Conservation (phyloP, 345 rosid genomes). For the Salix viminalis region DNA sequence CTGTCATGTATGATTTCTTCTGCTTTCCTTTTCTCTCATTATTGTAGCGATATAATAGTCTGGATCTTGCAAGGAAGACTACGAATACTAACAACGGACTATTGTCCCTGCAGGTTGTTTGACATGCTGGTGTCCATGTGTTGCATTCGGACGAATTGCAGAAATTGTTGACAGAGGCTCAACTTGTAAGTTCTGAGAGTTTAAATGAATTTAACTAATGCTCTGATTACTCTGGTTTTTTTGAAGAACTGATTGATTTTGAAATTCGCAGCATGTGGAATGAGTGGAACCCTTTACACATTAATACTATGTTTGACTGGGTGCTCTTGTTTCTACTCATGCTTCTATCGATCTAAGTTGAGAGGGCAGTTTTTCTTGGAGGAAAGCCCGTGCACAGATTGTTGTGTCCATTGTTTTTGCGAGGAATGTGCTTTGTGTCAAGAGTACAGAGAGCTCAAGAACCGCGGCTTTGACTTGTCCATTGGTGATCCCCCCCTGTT, state of each 20-base stretch:
- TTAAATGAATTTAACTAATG: too few species aligned
- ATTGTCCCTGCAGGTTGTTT: slow-evolving; percentile 29
- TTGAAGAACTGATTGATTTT: background rate
- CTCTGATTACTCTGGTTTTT: background rate
- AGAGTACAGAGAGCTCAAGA: slow-evolving; percentile 54
- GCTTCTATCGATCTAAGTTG: slow-evolving; percentile 54
- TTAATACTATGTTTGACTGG: slow-evolving; percentile 40
- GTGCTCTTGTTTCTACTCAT: slow-evolving; percentile 51
- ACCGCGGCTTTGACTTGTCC: slow-evolving; percentile 55
- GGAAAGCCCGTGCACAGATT: slow-evolving; percentile 50
- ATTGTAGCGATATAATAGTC: too few species aligned
- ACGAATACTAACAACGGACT: too few species aligned
- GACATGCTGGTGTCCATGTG: slow-evolving; percentile 67
- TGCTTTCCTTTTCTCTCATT: too few species aligned
- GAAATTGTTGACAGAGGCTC: slow-evolving; percentile 67
- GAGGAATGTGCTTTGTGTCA: slow-evolving; percentile 61
- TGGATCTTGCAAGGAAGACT: background rate
- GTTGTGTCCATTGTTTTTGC: slow-evolving; percentile 50
- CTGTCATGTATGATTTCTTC: too few species aligned
- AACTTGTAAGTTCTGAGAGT: slow-evolving; percentile 8
- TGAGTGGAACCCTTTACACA: slow-evolving; percentile 41
- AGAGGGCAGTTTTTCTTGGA: slow-evolving; percentile 52
- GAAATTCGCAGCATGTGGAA: slow-evolving; percentile 44
- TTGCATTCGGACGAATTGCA: slow-evolving; percentile 59
- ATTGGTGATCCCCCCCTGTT: slow-evolving; percentile 13